Evolutionary conservation across 169 alveolate species (phyloP).

Genomic region (Cystoisospora suis): DNA sequence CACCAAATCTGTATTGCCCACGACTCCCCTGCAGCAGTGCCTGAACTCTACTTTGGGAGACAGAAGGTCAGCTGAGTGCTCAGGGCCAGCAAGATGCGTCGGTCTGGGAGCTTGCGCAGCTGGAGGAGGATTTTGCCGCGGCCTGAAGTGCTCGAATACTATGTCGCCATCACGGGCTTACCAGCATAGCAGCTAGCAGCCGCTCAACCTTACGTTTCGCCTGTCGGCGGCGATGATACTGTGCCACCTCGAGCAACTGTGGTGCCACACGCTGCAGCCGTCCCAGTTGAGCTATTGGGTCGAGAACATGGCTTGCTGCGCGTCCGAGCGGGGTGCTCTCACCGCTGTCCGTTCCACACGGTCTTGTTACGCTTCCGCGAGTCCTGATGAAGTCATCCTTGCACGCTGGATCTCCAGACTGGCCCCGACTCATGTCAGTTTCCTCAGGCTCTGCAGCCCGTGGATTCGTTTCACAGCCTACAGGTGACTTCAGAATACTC

Average conservation of each 20-base stretch:
- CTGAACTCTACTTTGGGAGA: too few species aligned
- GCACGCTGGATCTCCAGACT: neutral
- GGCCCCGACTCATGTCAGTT: neutral
- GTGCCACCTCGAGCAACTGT: constrained; percentile 1
- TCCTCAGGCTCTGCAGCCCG: neutral
- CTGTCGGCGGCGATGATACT: neutral
- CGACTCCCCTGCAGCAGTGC: too few species aligned
- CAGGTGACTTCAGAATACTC: neutral
- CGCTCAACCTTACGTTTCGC: constrained; percentile 24
- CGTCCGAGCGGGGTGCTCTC: neutral
- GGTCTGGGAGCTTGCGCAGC: too few species aligned
- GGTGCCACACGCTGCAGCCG: neutral
- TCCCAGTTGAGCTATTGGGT: neutral
- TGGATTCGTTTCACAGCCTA: neutral
- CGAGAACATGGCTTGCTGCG: neutral
- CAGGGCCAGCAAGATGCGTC: too few species aligned
- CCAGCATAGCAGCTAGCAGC: constrained; percentile 9
- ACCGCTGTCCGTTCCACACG: neutral
- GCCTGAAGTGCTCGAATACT: too few species aligned
- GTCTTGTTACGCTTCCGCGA: neutral
- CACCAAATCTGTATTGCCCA: too few species aligned
- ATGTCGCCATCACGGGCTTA: neutral
- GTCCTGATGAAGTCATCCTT: neutral
- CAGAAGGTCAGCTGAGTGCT: too few species aligned
- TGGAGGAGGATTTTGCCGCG: too few species aligned